Base-by-base conservation (phyloP, 2,329 filamentous ascomycete species). In the Lithohypha guttulata region DNA sequence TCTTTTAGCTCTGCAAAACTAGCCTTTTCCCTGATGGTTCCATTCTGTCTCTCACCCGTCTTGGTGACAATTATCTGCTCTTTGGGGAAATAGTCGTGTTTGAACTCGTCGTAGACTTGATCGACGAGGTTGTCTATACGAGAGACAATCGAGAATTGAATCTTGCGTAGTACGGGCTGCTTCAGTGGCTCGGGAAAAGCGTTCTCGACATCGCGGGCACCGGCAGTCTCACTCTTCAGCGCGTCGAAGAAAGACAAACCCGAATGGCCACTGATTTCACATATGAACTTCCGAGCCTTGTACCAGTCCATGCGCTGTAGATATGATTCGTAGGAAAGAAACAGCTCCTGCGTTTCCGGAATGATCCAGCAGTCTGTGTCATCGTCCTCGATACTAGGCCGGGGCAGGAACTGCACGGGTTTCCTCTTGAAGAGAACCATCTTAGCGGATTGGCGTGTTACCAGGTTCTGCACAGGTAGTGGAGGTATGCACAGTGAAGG, bases 401-500 rank as follows among this genome's bases (percentile, higher is more conserved):
- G 70, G 34, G 81, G 73, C 50, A 87, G 68, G 58, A 85, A 82
- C 64, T 84, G 79, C 56, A 96, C 86, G 42, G 87, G 87, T 65
- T 96, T 96, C 55, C 91, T 78, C 68, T 96, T 96, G 64, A 84
- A 95, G 49, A 94, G 73, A 53, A 98, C 89, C 89, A 96, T 57
- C 17, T 36, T 26, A 36, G 34, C 39, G 34, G 11, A 31, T 32
- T 18, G 14, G 26, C 11, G 31, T 31, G 35, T n/a, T n/a, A n/a
- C n/a, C n/a, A n/a, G n/a, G n/a, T n/a, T n/a, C n/a, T n/a, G n/a
- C n/a, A n/a, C n/a, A n/a, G n/a, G n/a, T n/a, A n/a, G n/a, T n/a
- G n/a, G n/a, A n/a, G n/a, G 34, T n/a, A 28, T 11, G 26, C 11
- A 28, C 4, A 13, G 29, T 26, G 23, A 23, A 20, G 20, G 21